These are phyloP conservation scores for Candida smagusa DNA, from an alignment of 1,139 yeast species.

Conservation along the genomic window DNA sequence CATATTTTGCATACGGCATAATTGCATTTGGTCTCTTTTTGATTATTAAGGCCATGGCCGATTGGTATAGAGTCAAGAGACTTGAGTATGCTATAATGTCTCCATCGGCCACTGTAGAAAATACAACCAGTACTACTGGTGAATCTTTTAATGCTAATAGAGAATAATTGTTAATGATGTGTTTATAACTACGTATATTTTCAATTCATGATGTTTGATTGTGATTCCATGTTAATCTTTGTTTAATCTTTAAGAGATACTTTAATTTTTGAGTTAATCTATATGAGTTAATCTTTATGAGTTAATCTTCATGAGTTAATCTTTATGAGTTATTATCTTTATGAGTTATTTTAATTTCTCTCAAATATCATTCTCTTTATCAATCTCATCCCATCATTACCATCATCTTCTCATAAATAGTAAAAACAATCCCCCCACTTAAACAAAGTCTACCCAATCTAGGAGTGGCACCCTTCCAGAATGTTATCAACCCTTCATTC, in stretches of 20 bases:
- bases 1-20: constrained; percentile 53
- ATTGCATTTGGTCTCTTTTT: constrained; percentile 69
- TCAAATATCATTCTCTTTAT: too few relatives aligned
- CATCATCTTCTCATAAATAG: constrained; percentile 88
- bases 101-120: constrained; percentile 27
- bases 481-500: constrained; percentile 87
- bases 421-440: constrained; percentile 95
- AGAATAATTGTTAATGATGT: constrained; percentile 1
- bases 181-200: background rate
- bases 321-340: too few relatives aligned
- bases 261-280: too few relatives aligned
- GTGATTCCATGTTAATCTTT: background rate
- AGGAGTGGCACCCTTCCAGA: constrained; percentile 99
- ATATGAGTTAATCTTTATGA: too few relatives aligned
- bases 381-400: constrained; percentile 32
- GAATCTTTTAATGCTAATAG: constrained; percentile 4
- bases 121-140: constrained; percentile 10
- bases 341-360: too few relatives aligned
- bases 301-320: too few relatives aligned
- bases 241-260: too few relatives aligned
- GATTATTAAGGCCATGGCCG: constrained; percentile 62
- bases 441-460: constrained; percentile 86
- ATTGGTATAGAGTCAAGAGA: constrained; percentile 71
- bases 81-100: constrained; percentile 64
- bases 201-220: background rate